Percentiles rank a stretch among this genome's conserved stretches.
Evolutionary conservation across 2,329 filamentous ascomycete genomes (phyloP).

Genomic region (Stenocarpella maydis): DNA sequence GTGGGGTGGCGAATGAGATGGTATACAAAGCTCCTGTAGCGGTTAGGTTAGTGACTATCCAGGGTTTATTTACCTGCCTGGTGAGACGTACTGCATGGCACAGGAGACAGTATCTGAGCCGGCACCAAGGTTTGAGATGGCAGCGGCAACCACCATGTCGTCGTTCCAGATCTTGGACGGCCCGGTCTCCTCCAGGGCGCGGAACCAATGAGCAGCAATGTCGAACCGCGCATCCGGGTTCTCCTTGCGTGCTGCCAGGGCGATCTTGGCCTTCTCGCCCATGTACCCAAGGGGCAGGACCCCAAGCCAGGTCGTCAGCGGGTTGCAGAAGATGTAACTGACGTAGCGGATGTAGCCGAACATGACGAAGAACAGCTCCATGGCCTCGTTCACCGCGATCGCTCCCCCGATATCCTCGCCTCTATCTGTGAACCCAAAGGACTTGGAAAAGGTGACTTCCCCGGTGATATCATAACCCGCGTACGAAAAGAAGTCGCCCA

Average conservation of each 20-base stretch:
- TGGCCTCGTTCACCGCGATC: slow-evolving; percentile 38
- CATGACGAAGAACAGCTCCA: slow-evolving; percentile 39
- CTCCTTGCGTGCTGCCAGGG: slow-evolving; percentile 37
- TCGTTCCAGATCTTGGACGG: slow-evolving; percentile 4
- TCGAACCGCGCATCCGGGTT: slow-evolving; percentile 41
- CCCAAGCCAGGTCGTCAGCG: slow-evolving; percentile 40
- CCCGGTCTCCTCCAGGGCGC: neutral
- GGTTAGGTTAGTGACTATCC: neutral
- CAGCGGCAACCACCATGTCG: neutral
- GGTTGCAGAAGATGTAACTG: slow-evolving; percentile 42
- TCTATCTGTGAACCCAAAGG: slow-evolving; percentile 39
- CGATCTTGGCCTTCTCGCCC: slow-evolving; percentile 38
- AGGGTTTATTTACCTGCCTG: neutral
- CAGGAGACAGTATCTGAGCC: slow-evolving; percentile 34
- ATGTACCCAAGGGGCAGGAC: slow-evolving; percentile 43
- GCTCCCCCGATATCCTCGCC: slow-evolving; percentile 44
- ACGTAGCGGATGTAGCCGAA: slow-evolving; percentile 39
- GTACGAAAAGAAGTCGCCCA: slow-evolving; percentile 39
- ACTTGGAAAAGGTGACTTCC: slow-evolving; percentile 44
- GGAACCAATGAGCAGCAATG: slow-evolving; percentile 41
- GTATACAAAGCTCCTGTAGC: slow-evolving; percentile 38
- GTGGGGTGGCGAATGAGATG: slow-evolving; percentile 38
- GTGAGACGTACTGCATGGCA: slow-evolving; percentile 35
- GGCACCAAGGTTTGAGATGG: slow-evolving; percentile 19
- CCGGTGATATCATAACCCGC: slow-evolving; percentile 45